Evolutionary conservation across 2,329 filamentous ascomycete genomes (phyloP), one percentile per base, ranked within the genome.

Genomic region (Hypoxylon sp.): DNA sequence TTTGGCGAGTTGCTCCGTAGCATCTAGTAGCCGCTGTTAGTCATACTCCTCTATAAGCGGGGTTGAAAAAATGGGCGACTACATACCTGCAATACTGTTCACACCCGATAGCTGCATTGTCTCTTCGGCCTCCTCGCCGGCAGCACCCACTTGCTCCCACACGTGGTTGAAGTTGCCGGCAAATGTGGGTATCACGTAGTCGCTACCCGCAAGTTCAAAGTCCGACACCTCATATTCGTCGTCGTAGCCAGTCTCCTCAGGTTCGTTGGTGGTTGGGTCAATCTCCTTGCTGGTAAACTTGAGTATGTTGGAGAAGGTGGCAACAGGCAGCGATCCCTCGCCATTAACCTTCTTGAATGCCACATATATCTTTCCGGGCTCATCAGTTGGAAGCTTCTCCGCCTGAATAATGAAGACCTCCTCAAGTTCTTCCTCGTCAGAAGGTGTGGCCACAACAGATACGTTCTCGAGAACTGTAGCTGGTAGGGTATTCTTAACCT

Each of bases 241-340:
- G 55, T 98, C 95, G 78, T 98, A 98, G 46, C 96, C 96, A 48
- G 82, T 86, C 14, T 97, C 93, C 78, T 99, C 96, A 0, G 95
- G 92, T 80, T 97, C 93, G 70, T 89, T 88, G n/a, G 93, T 97
- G 24, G 91, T 91, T 4, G 96, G 96, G 74, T 99, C 96, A 70
- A 99, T 96, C 80, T 99, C 96, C 82, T 97, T 98, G 83, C 91
- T 96, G 16, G 93, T 97, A 78, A 99, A 99, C 80, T 96, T 97
- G 76, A 99, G 90, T 38, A 93, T 83, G 80, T 98, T 99, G 70
- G 92, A 93, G 80, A 99, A 97, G 42, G 88, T 91, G 54, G 91
- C 89, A 20, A 91, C 84, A 3, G 93, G 89, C 78, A 96, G 90
- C n/a, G 90, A 87, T 44, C 83, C 85, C 73, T 93, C 92, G 60